Evolutionary conservation across 352 stramenopile genomes (phyloP).

Genomic region (Lagenidium sp.): DNA sequence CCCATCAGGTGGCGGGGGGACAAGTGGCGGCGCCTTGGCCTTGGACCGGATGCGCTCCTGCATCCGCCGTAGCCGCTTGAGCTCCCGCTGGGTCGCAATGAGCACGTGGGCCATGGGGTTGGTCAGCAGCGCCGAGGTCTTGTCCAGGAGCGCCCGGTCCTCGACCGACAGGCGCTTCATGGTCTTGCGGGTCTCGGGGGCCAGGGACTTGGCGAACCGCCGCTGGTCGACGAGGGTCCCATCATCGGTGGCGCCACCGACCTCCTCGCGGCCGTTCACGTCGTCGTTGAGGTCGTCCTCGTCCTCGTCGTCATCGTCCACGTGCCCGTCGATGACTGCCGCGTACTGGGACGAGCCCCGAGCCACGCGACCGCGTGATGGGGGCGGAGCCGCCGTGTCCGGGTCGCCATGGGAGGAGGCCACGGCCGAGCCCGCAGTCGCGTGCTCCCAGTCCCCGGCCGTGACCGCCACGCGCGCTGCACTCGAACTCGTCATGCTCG

Average conservation of each 20-base stretch:
- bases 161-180: slow-evolving; percentile 20
- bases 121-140: slow-evolving; percentile 42
- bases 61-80: slow-evolving; percentile 30
- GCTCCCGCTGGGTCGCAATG: slow-evolving; percentile 31
- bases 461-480: not conserved
- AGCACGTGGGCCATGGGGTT: slow-evolving; percentile 22
- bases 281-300: not conserved
- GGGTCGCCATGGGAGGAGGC: not conserved
- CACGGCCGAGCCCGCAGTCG: slow-evolving; percentile 5
- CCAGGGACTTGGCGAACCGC: too few relatives aligned
- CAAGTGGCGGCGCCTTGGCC: too few relatives aligned
- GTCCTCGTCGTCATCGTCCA: slow-evolving; percentile 1
- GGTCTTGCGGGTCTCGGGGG: too few relatives aligned
- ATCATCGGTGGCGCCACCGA: too few relatives aligned
- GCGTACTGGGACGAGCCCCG: slow-evolving; percentile 6
- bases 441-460: not conserved
- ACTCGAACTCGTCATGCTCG: slow-evolving; percentile 2
- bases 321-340: slow-evolving; percentile 7
- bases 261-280: too few relatives aligned
- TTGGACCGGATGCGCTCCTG: slow-evolving; percentile 7
- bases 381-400: too few relatives aligned
- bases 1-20: too few relatives aligned
- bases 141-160: slow-evolving; percentile 32
- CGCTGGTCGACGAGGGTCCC: too few relatives aligned
- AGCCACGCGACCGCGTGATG: too few relatives aligned